These are phyloP conservation scores for Cordyceps sp. DNA, from an alignment of 2,329 filamentous ascomycete species.

Conservation along the genomic window DNA sequence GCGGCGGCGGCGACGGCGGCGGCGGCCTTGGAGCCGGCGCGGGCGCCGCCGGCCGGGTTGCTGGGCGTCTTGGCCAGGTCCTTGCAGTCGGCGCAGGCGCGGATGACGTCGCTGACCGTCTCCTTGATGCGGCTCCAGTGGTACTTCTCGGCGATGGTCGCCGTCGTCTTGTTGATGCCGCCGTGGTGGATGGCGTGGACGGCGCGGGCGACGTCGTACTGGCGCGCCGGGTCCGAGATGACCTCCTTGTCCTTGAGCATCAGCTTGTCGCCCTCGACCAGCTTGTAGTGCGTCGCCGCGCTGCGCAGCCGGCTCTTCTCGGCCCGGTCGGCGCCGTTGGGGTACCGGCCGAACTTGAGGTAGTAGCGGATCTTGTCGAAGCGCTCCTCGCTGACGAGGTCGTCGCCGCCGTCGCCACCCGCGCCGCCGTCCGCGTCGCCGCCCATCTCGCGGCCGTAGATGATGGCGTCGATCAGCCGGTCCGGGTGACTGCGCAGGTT, in stretches of 20 bases:
- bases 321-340: conserved; percentile 78
- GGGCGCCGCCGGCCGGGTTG: no score
- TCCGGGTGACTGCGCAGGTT: conserved; percentile 53
- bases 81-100: conserved; percentile 81
- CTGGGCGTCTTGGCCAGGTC: conserved; percentile 51
- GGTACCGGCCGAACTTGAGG: conserved; percentile 86
- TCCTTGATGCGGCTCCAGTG: conserved; percentile 98
- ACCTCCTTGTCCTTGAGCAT: conserved; percentile 99
- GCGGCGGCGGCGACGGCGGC: no score
- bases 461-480: conserved; percentile 58
- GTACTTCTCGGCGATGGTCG: conserved; percentile 80
- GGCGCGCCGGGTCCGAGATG: conserved; percentile 71
- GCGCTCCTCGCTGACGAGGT: conserved; percentile 67
- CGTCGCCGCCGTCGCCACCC: conserved; percentile 48
- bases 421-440: conserved; percentile 61
- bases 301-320: conserved; percentile 91
- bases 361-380: conserved; percentile 99
- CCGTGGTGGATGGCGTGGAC: conserved; percentile 65
- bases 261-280: conserved; percentile 59
- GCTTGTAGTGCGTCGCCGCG: conserved; percentile 89
- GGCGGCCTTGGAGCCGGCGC: no score
- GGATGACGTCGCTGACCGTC: conserved; percentile 86
- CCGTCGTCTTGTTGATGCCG: conserved; percentile 96
- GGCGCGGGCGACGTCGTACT: conserved; percentile 74
- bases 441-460: conserved; percentile 52